phyloP scores from a whole-genome alignment of 495 filamentous ascomycete genomes.

The Rhypophila decipiens region DNA sequence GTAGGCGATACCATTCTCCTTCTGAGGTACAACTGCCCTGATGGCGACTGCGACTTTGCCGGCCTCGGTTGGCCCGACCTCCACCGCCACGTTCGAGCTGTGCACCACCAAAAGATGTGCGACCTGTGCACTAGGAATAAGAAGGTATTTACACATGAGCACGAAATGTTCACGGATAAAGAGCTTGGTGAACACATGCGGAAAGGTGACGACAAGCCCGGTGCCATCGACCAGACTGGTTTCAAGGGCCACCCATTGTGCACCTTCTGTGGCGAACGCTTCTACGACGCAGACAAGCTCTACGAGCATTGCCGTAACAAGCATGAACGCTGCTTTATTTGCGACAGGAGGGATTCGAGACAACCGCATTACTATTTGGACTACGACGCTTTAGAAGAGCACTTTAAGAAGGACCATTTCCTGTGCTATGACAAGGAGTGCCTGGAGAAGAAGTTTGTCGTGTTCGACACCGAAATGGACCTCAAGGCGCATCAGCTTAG shows the following conservation, averaged over 20 bases:
- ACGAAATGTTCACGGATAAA: constrained; percentile 80
- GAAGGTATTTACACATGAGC: constrained; percentile 97
- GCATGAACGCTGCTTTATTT: constrained; percentile 93
- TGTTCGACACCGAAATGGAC: constrained; percentile 91
- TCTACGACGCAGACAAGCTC: constrained; percentile 94
- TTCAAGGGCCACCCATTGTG: constrained; percentile 96
- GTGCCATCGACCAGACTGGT: constrained; percentile 84
- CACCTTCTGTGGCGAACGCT: constrained; percentile 82
- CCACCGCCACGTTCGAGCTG: constrained; percentile 77
- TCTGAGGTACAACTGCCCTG: constrained; percentile 94
- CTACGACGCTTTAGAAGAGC: constrained; percentile 73
- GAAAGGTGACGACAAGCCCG: constrained; percentile 85
- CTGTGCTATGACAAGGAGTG: constrained; percentile 80
- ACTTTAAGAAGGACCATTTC: constrained; percentile 86
- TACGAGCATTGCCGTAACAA: constrained; percentile 86
- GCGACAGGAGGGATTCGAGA: constrained; percentile 65
- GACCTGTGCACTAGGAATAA: constrained; percentile 92
- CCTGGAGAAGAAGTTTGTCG: constrained; percentile 95
- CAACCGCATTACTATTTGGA: constrained; percentile 82
- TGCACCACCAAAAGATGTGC: constrained; percentile 86
- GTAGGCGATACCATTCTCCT: constrained; percentile 80
- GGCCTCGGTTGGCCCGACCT: constrained; percentile 90
- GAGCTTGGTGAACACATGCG: constrained; percentile 83
- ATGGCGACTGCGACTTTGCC: constrained; percentile 74
- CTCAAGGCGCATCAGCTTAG: constrained; percentile 53